Evolutionary conservation across 1,284 basidiomycete species (phyloP).

Genomic region (Cutaneotrichosporon sp.): DNA sequence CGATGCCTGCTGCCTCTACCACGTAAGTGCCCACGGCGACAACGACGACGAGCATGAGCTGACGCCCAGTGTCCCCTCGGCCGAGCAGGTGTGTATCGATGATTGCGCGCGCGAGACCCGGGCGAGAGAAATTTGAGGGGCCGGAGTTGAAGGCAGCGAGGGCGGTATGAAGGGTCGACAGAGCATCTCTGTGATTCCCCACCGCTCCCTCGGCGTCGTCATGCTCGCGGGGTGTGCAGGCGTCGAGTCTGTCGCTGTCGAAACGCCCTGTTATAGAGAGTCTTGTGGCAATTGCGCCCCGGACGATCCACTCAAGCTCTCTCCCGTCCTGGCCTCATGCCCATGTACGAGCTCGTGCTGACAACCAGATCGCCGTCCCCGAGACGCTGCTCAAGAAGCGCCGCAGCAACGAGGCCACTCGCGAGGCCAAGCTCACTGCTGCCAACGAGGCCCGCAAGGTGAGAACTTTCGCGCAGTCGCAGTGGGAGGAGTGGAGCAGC

Average conservation of each 20-base stretch:
- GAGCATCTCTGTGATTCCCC: background rate
- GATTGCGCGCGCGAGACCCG: background rate
- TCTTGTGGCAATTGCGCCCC: background rate
- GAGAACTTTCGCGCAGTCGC: conserved; percentile 38
- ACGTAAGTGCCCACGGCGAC: conserved; percentile 1
- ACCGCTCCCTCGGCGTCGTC: too few relatives aligned
- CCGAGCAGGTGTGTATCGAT: conserved; percentile 10
- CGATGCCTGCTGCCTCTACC: conserved; percentile 1
- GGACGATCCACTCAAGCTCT: background rate
- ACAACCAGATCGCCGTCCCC: conserved; percentile 70
- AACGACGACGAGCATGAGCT: conserved; percentile 1
- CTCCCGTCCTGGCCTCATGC: background rate
- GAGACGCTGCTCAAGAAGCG: conserved; percentile 99
- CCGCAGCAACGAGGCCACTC: conserved; percentile 94
- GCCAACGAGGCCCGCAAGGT: conserved; percentile 90
- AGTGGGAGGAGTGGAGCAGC: background rate
- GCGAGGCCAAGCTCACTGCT: conserved; percentile 88
- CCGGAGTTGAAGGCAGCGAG: background rate
- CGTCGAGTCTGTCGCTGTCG: background rate
- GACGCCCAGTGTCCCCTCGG: conserved; percentile 11
- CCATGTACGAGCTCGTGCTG: background rate
- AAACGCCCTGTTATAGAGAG: conserved; percentile 3
- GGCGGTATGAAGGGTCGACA: background rate
- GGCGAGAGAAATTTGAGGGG: conserved; percentile 4
- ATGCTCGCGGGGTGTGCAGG: too few relatives aligned